Percentiles rank a stretch among this genome's conserved stretches.
These are phyloP conservation scores for Hysterium pulicare DNA, from an alignment of 2,329 filamentous ascomycete genomes.

Conservation along the genomic window DNA sequence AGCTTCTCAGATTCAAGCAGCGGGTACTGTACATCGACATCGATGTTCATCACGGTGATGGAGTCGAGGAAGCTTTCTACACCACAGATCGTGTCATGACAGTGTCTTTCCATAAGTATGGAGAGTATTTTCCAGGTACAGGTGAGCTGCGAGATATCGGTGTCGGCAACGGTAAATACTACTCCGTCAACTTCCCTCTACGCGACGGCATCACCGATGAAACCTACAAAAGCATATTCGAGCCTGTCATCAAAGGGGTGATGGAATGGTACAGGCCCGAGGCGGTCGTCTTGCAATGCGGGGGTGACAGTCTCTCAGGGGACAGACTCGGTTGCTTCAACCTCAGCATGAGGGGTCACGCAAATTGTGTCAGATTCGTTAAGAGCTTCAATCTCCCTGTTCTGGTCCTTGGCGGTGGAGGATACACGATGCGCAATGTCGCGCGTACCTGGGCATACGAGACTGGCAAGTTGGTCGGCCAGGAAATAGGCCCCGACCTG, in stretches of 20 bases:
- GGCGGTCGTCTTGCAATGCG: slow-evolving; percentile 66
- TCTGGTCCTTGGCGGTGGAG: slow-evolving; percentile 64
- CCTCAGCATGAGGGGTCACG: slow-evolving; percentile 66
- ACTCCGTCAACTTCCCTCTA: slow-evolving; percentile 67
- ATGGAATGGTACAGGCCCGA: slow-evolving; percentile 68
- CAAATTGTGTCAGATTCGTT: slow-evolving; percentile 67
- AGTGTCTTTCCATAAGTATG: slow-evolving; percentile 69
- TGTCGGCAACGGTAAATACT: slow-evolving; percentile 64
- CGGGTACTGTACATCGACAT: slow-evolving; percentile 66
- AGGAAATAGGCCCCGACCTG: slow-evolving; percentile 75
- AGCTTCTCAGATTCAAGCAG: slow-evolving; percentile 61
- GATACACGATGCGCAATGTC: slow-evolving; percentile 67
- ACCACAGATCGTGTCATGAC: slow-evolving; percentile 71
- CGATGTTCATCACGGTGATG: slow-evolving; percentile 65
- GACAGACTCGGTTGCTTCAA: slow-evolving; percentile 69
- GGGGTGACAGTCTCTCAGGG: slow-evolving; percentile 64
- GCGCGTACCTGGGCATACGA: slow-evolving; percentile 63
- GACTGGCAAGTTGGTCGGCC: slow-evolving; percentile 76
- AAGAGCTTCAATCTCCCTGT: slow-evolving; percentile 66
- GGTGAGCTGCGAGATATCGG: slow-evolving; percentile 67
- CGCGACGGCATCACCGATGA: slow-evolving; percentile 66
- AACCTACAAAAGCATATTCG: slow-evolving; percentile 66
- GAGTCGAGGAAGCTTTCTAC: slow-evolving; percentile 70
- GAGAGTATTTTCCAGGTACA: slow-evolving; percentile 69
- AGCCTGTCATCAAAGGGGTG: slow-evolving; percentile 63